Base-by-base conservation (phyloP, 2,329 filamentous ascomycete species). In the Epichloe bromicola region DNA sequence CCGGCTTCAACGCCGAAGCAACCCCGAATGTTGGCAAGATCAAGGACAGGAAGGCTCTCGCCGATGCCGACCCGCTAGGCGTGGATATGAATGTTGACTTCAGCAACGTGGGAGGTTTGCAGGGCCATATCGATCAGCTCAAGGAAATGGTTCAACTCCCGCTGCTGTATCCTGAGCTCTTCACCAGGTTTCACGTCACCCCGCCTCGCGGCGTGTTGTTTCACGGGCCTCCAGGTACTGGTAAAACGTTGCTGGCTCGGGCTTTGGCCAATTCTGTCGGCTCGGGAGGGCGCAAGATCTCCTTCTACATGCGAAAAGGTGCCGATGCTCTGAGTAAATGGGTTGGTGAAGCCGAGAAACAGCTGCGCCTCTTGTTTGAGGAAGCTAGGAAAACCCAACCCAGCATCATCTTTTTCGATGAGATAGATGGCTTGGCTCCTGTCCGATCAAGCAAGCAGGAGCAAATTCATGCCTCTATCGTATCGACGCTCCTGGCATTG, bases 351-450 rank as follows among this genome's bases (percentile, higher is more conserved):
- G 93, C 94, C 10, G 93, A 98, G 69, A 85, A 91, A 68, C 93
- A 98, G 65, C 79, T 98, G 50, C 83, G 93, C 44, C 72, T 97
- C 52, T 76, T 98, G 5, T 98, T 98, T 57, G 93, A 97, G 60
- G 93, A 98, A 68, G 93, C 93, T 15, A 80, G 91, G 55, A 93
- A 89, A 65, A 97, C 86, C 1, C 93, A 98, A 62, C 93, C 93
- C 0, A 97, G 91, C 66, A 98, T 98, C 67, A 98, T 98, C 66
- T 98, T 98, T 73, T 97, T 98, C 60, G 93, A 98, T 65, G 93
- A 98, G 67, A 98, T 98, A 58, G 93, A 98, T 69, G 93, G 93
- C 51, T 75, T 98, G 56, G 93, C 93, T 3, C 94, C 93, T 48
- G 93, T 97, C 36, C 80, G 93, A 59, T 97, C 93, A 12, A 96